Base-by-base conservation (phyloP, 148 eudicot species). In the Rhododendron molle region DNA sequence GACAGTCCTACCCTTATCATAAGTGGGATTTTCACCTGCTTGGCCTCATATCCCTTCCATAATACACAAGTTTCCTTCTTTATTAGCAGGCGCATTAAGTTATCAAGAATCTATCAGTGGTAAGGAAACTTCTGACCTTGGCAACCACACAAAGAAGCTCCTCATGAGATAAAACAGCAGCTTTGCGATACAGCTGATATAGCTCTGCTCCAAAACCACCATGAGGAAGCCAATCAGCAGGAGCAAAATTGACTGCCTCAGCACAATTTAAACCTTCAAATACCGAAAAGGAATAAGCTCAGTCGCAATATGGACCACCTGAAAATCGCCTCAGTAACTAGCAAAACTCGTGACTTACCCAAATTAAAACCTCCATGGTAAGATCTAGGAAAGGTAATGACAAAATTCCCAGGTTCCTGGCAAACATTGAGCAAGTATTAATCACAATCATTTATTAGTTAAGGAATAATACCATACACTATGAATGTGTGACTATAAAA, bases 231-330 rank as follows among this genome's bases (percentile, higher is more conserved):
- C 99, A 97, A 89, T 97, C 99, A 89, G 98, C 99, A 82, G 99
- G 99, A 85, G 99, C 99, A 91, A 97, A 97, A 91, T 97, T 97
- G 84, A 97, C 99, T 32, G 99, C 99, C 91, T 97, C 99, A n/a
- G 99, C 99, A 91, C 99, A 97, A 88, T 97, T 97, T 87, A 97
- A 91, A 20, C 99, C 99, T 97, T 90, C 56, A 38, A 88, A 84
- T 34, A 87, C 28, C 71, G 83, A 78, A 82, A 60, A 58, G 28
- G 76, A 21, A 67, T 72, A 84, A 80, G 81, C 84, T 56, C 76
- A 23, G 79, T 81, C 23, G 71, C 78, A 38, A 40, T 7, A 47
- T 69, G 56, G 76, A 43, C 88, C 82, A 49, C 86, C 74, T 76
- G 54, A 44, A 83, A 83, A 67, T 26, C 18, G 54, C 21, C 32